phyloP scores from a whole-genome alignment of 2,329 filamentous ascomycete genomes.

The Alternaria rosae region DNA sequence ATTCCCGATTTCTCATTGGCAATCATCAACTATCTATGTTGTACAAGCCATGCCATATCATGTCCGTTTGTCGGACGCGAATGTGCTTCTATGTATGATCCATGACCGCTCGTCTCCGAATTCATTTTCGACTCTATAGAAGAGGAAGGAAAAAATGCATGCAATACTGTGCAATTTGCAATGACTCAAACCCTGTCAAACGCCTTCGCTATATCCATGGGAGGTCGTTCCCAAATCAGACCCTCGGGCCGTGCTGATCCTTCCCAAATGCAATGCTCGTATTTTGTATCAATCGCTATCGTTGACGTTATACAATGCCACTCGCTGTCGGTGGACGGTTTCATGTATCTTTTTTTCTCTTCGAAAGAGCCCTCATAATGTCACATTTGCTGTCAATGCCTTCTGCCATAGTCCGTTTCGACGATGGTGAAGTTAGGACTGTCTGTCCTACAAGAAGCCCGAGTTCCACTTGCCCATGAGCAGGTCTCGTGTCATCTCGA shows the following conservation, averaged over 20 bases:
- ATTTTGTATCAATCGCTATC: conserved; percentile 8
- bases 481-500: conserved; percentile 91
- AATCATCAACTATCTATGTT: not conserved
- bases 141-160: not conserved
- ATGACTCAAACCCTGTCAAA: conserved; percentile 7
- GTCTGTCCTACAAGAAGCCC: conserved; percentile 36
- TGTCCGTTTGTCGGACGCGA: not conserved
- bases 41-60: not conserved
- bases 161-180: conserved; percentile 4
- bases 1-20: not conserved
- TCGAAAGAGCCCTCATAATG: conserved; percentile 9
- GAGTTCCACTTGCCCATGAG: conserved; percentile 61
- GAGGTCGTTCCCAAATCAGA: conserved; percentile 1
- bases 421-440: not conserved
- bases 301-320: conserved; percentile 16
- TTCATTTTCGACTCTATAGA: not conserved
- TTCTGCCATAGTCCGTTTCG: not conserved
- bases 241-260: conserved; percentile 12
- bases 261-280: conserved; percentile 26
- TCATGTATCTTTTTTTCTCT: not conserved
- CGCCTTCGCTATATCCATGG: conserved; percentile 21
- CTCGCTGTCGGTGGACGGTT: not conserved
- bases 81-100: not conserved
- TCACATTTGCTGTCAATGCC: not conserved
- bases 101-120: not conserved